These are phyloP conservation scores for Erodium texanum DNA, from an alignment of 441 rosid genomes.

Conservation along the genomic window DNA sequence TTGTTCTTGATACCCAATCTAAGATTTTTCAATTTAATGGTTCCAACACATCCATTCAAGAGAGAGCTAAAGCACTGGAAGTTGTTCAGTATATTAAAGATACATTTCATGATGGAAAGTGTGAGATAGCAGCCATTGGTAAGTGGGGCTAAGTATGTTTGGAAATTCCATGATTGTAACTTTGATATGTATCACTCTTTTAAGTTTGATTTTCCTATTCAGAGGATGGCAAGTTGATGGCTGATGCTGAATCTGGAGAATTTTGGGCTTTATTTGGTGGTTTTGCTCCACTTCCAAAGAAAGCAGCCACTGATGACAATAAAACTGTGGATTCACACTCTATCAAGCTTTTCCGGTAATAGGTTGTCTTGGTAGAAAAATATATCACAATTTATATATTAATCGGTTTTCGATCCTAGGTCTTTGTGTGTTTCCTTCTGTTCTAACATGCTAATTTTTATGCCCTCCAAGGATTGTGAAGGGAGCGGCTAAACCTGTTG, in stretches of 20 bases:
- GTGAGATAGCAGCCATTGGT: slow-evolving; percentile 93
- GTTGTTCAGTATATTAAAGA: slow-evolving; percentile 93
- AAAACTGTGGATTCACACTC: slow-evolving; percentile 53
- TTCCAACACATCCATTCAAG: slow-evolving; percentile 92
- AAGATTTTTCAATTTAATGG: slow-evolving; percentile 98
- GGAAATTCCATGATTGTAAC: not conserved
- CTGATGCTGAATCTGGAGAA: slow-evolving; percentile 96
- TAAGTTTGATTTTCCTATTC: slow-evolving; percentile 13
- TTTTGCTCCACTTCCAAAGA: slow-evolving; percentile 93
- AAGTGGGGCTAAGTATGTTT: slow-evolving; percentile 28
- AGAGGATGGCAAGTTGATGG: slow-evolving; percentile 96
- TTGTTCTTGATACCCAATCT: slow-evolving; percentile 65
- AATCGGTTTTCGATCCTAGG: not conserved
- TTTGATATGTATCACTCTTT: not conserved
- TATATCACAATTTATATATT: not conserved
- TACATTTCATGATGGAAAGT: slow-evolving; percentile 80
- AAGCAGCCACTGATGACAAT: slow-evolving; percentile 72
- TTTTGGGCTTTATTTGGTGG: slow-evolving; percentile 99
- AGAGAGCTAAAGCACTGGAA: slow-evolving; percentile 97
- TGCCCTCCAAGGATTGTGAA: slow-evolving; percentile 43
- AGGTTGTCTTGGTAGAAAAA: not conserved
- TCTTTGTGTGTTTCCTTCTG: slow-evolving; percentile 1
- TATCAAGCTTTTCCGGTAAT: slow-evolving; percentile 67
- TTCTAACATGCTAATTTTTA: not conserved
- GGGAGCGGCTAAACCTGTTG: slow-evolving; percentile 54